Percentiles rank a stretch among this genome's conserved stretches.
phyloP scores from a whole-genome alignment of 805 yeast species.

The Saccharomycopsis sp. region DNA sequence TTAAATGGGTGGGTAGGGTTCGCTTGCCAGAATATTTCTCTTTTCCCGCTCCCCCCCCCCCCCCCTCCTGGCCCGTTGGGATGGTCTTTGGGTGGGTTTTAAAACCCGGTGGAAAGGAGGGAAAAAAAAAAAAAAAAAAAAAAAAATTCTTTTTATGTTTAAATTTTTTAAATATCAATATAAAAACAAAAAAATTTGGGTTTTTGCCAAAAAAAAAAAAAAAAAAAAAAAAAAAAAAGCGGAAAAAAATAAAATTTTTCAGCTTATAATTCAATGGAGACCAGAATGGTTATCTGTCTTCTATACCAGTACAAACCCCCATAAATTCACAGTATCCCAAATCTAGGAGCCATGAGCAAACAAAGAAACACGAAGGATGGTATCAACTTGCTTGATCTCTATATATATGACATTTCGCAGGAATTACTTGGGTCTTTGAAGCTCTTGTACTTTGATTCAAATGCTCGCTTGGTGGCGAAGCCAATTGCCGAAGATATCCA shows the following conservation, averaged over 20 bases:
- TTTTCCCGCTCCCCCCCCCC: too few species aligned
- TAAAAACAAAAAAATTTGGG: too few species aligned
- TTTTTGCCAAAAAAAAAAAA: too few species aligned
- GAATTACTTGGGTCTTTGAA: slow-evolving; percentile 40
- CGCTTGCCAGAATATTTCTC: too few species aligned
- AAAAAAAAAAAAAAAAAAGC: not conserved
- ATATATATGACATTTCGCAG: slow-evolving; percentile 41
- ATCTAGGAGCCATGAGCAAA: not conserved
- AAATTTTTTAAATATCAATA: too few species aligned
- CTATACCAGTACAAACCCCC: not conserved
- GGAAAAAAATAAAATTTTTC: not conserved
- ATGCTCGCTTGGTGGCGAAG: slow-evolving; percentile 32
- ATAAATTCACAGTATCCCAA: not conserved
- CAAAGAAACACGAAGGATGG: not conserved
- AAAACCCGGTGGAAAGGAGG: too few species aligned
- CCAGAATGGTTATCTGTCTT: not conserved
- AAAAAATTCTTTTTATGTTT: too few species aligned
- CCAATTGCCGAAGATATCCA: slow-evolving; percentile 3
- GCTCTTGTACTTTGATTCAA: slow-evolving; percentile 48
- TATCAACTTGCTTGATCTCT: slow-evolving; percentile 31
- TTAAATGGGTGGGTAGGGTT: too few species aligned
- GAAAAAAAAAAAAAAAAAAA: too few species aligned
- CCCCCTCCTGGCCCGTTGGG: too few species aligned
- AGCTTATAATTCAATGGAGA: not conserved
- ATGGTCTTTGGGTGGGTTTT: too few species aligned